These are phyloP conservation scores for Talaromyces trachyspermus DNA, from an alignment of 495 filamentous ascomycete genomes.

Conservation along the genomic window DNA sequence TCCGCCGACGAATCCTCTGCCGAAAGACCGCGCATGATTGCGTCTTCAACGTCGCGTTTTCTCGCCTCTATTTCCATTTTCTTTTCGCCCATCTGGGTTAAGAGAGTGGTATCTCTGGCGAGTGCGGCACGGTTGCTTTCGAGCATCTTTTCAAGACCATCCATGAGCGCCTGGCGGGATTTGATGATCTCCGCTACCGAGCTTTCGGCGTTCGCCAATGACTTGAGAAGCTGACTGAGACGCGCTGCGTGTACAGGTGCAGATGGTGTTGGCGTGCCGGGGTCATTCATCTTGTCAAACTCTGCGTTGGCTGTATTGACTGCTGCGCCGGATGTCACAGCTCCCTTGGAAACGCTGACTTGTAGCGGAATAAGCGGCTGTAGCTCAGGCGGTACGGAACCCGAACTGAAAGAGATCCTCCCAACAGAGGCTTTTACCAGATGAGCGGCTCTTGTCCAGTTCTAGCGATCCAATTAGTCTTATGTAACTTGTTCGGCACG, in stretches of 20 bases:
- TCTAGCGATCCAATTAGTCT: too few species aligned
- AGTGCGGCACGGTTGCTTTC: constrained; percentile 64
- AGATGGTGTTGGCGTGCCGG: constrained; percentile 54
- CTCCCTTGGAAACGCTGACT: constrained; percentile 62
- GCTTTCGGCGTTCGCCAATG: constrained; percentile 81
- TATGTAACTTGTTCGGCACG: neutral
- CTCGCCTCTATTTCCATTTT: constrained; percentile 62
- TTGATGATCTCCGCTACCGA: constrained; percentile 88
- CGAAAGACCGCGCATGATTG: constrained; percentile 74
- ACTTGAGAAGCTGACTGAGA: constrained; percentile 77
- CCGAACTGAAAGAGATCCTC: constrained; percentile 64
- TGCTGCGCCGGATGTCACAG: constrained; percentile 51
- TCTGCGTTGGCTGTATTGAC: constrained; percentile 65
- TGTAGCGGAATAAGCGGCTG: constrained; percentile 64
- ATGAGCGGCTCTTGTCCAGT: constrained; percentile 67
- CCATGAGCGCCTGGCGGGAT: constrained; percentile 68
- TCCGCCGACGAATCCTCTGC: constrained; percentile 33
- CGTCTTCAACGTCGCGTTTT: constrained; percentile 81
- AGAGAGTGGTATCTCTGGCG: constrained; percentile 55
- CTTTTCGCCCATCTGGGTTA: constrained; percentile 49
- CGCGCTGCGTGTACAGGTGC: constrained; percentile 89
- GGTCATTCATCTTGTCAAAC: constrained; percentile 72
- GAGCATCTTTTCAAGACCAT: constrained; percentile 75
- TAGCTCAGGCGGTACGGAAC: constrained; percentile 67
- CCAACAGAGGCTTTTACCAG: constrained; percentile 56